Evolutionary conservation across 148 eudicot species (phyloP).

Genomic region (Arctostaphylos glauca): DNA sequence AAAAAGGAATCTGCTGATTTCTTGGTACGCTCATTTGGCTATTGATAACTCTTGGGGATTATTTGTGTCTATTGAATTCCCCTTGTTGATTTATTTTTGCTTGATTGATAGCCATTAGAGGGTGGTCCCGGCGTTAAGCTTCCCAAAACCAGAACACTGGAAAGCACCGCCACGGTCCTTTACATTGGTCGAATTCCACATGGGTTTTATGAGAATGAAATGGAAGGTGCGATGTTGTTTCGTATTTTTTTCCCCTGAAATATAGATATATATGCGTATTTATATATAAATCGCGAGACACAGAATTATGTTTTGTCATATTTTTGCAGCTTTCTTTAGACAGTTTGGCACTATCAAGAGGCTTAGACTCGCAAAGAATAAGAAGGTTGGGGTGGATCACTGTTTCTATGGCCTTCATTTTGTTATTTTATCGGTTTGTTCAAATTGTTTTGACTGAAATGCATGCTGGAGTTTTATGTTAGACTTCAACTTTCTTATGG

Average conservation of each 20-base stretch:
- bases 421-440: not conserved
- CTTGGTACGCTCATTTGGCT: constrained; percentile 38
- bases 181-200: constrained; percentile 91
- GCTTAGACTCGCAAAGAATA: constrained; percentile 62
- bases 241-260: not conserved
- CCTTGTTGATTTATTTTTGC: constrained; percentile 5
- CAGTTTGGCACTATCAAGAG: constrained; percentile 81
- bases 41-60: not conserved
- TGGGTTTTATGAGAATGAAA: constrained; percentile 91
- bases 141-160: constrained; percentile 28
- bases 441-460: not conserved
- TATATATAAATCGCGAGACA: not conserved
- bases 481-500: not conserved
- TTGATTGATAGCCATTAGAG: constrained; percentile 56
- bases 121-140: constrained; percentile 68
- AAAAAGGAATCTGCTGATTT: constrained; percentile 49
- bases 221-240: constrained; percentile 51
- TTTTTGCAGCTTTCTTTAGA: constrained; percentile 63
- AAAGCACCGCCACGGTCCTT: constrained; percentile 57
- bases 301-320: not conserved
- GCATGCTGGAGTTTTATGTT: not conserved
- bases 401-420: not conserved
- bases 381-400: constrained; percentile 44
- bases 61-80: not conserved
- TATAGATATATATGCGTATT: not conserved